Evolutionary conservation across 2,329 filamentous ascomycete genomes (phyloP), one percentile per base, ranked within the genome.

Genomic region (Cladobotryum mycophilum): DNA sequence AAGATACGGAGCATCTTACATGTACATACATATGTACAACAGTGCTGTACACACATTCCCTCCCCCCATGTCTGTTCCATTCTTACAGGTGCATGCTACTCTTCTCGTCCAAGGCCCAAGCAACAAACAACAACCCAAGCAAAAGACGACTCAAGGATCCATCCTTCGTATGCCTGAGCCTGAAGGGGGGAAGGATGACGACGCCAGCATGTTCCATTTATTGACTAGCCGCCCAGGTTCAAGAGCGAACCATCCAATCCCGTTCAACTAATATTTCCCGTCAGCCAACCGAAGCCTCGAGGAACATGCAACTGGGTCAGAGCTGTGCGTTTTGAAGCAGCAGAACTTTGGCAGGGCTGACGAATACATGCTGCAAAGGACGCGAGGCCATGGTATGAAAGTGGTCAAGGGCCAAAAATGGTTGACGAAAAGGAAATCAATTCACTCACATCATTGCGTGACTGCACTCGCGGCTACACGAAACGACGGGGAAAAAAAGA

Each of bases 111-210:
- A 45, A 50, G 48, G 25, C 25, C 25, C 25, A 30, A 30, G 25
- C 25, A 30, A 25, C 22, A 4, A 25, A 9, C 13, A 9, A n/a
- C n/a, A n/a, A n/a, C n/a, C n/a, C n/a, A n/a, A n/a, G n/a, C n/a
- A n/a, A n/a, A 20, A 20, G 20, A 20, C 20, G 20, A 5, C 20
- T 5, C 36, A 42, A 43, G 17, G 49, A 47, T 47, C 49, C 46
- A n/a, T n/a, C n/a, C 5, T 51, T 51, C 47, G 49, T 45, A 51
- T 30, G 37, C 44, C 18, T 40, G 41, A 30, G 49, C 49, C 12
- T n/a, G 22, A 37, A 42, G 41, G 33, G 60, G 58, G 58, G 61
- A 53, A 56, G 60, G 61, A 62, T 64, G 62, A 64, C 62, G 62
- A 64, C 62, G 62, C 61, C 57, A 53, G 49, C 14, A n/a, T 30